Conservation (phyloP, 169 alveolate genomes). For the Cryptosporidium parvum region DNA sequence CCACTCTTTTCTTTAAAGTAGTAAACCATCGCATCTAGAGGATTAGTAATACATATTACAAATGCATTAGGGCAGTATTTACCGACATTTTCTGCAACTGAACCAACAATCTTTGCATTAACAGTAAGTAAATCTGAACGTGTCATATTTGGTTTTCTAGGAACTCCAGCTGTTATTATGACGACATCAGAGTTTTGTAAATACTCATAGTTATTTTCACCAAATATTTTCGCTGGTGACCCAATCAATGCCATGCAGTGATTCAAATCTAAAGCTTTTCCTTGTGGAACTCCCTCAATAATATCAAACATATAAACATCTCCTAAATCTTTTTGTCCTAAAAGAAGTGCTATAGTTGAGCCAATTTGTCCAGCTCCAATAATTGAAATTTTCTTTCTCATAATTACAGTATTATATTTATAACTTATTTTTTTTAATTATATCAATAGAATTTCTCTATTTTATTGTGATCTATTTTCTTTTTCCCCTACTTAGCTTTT, state of each 20-base stretch:
- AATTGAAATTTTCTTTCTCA: slow-evolving; percentile 82
- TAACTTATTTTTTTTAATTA: background rate
- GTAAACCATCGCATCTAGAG: slow-evolving; percentile 87
- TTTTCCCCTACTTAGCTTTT: background rate
- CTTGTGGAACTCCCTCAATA: slow-evolving; percentile 86
- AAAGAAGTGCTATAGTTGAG: slow-evolving; percentile 84
- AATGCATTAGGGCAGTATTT: slow-evolving; percentile 86
- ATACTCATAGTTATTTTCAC: slow-evolving; percentile 81
- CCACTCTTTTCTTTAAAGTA: slow-evolving; percentile 84
- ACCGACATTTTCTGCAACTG: slow-evolving; percentile 87
- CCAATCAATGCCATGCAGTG: slow-evolving; percentile 83
- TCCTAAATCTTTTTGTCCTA: slow-evolving; percentile 85
- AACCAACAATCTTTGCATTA: slow-evolving; percentile 84
- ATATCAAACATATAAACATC: slow-evolving; percentile 86
- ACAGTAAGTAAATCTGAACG: slow-evolving; percentile 86
- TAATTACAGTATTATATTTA: background rate
- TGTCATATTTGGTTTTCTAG: slow-evolving; percentile 87
- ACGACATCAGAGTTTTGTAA: slow-evolving; percentile 86
- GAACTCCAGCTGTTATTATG: slow-evolving; percentile 89
- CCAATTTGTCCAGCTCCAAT: slow-evolving; percentile 89
- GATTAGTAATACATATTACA: slow-evolving; percentile 88
- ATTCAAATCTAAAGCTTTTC: slow-evolving; percentile 85
- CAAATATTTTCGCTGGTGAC: slow-evolving; percentile 79
- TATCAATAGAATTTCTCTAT: background rate
- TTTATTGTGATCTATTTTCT: background rate